Base-by-base conservation (phyloP, 2,329 filamentous ascomycete species). In the Stromatinia cepivora region DNA sequence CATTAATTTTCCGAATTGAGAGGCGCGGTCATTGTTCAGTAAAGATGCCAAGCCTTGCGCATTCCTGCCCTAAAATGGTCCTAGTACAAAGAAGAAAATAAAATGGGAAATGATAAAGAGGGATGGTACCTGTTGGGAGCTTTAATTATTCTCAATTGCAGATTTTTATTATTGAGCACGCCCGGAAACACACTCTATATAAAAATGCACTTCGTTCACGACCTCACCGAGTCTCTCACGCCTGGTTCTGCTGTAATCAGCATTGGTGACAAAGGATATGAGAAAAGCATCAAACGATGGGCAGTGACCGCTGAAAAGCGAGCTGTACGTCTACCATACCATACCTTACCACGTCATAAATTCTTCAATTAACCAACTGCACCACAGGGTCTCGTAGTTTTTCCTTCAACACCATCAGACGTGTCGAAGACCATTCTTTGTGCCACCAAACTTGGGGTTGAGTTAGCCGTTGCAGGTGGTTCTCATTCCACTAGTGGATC, bases 221-320 rank as follows among this genome's bases (percentile, higher is more conserved):
- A 36, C 6, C 31, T 56, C 31, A n/a, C 22, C 31, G 31, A 56
- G 53, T 56, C 53, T 36, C 36, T 65, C 36, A 42, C 62, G 9
- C 22, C 22, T n/a, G 36, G 45, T 28, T 50, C 62, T 54, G 50
- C 31, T 39, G 50, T 65, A 25, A 31, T 65, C 11, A 39, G 50
- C 2, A 50, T 46, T 17, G 20, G 31, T 13, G 69, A 73, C 20
- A 56, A 69, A 22, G 50, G 42, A 17, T 73, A 72, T 42, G 52
- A 54, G 6, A 58, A 58, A n/a, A 71, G 71, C 45, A 72, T 72
- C 31, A 67, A 71, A 69, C 69, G 72, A 56, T 72, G 66, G 31
- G 67, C 71, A 34, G 62, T 71, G 25, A 67, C 68, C 9, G 69
- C 63, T 25, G 48, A 72, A 11, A 52, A 61, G 54, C 66, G 72